Base-by-base conservation (phyloP, 306 rosid species). In the Vicia faba region DNA sequence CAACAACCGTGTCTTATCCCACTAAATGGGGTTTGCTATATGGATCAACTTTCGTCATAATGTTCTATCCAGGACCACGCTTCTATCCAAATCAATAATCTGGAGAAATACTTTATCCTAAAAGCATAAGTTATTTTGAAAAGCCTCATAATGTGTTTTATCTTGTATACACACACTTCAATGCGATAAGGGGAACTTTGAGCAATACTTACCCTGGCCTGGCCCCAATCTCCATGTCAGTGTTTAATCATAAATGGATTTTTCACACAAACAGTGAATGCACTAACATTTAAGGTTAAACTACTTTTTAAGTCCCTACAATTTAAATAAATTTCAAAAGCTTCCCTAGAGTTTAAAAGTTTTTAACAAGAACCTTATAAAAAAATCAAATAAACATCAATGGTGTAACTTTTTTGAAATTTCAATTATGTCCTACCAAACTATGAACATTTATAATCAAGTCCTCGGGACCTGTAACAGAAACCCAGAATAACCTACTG, bases 51-150 rank as follows among this genome's bases (percentile, higher is more conserved):
- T 6, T 33, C 8, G 38, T 33, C 9, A 33, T 7, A 33, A 33
- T 33, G 38, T 33, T 33, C 38, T 33, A 33, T 33, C 9, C 9
- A 7, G 9, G 38, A 7, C 9, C 38, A 33, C 38, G 2, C 38
- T 33, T 33, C 38, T 33, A 33, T 33, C 38, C 38, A 33, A 33
- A 33, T 33, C 2, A 7, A 0, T 33, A 33, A 33, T 64, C 20
- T 61, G 72, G 46, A 35, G 67, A 76, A 44, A 44, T 41, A 54
- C 51, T 43, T 50, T 64, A 69, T 56, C 60, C 46, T 36, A 36
- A 19, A 76, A 70, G 49, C 25, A 31, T 28, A 40, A 51, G 51
- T 25, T 63, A 57, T 70, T 63, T 43, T 28, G 36, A n/a, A 57
- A 51, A 55, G 15, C 2, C 2, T 16, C 29, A 71, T n/a, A 60